phyloP scores from a whole-genome alignment of 2,329 filamentous ascomycete genomes.

The Camptophora hylomeconis region DNA sequence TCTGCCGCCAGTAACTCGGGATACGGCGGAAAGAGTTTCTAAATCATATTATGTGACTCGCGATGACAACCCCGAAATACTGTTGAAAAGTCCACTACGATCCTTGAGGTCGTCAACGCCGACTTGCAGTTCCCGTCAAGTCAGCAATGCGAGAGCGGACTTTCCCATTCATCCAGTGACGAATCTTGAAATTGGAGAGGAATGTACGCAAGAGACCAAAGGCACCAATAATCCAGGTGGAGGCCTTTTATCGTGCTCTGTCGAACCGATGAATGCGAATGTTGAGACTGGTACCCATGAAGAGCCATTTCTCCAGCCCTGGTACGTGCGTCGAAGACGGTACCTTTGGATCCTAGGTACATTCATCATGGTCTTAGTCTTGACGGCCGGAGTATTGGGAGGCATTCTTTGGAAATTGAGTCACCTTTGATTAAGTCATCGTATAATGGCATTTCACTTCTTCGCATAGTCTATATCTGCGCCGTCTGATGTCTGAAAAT shows the following conservation, averaged over 20 bases:
- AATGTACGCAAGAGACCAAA: neutral
- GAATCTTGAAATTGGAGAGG: neutral
- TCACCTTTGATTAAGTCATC: no score
- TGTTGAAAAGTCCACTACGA: no score
- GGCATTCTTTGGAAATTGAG: slow-evolving; percentile 3
- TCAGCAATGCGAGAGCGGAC: no score
- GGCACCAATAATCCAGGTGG: neutral
- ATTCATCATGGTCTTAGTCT: neutral
- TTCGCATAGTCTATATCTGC: no score
- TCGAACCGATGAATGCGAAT: neutral
- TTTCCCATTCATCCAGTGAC: no score
- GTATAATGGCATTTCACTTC: no score
- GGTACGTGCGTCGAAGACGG: no score
- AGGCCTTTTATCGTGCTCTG: neutral
- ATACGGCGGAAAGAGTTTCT: neutral
- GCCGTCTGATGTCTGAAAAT: no score
- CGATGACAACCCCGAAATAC: neutral
- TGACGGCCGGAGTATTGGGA: slow-evolving; percentile 1
- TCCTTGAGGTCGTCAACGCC: no score
- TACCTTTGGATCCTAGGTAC: slow-evolving; percentile 1
- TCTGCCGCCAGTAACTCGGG: neutral
- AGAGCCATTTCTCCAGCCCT: no score
- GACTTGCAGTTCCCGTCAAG: no score
- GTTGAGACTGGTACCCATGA: no score
- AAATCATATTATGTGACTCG: neutral